Conservation (phyloP, 208 protist species). For the Trypanosoma mega region DNA sequence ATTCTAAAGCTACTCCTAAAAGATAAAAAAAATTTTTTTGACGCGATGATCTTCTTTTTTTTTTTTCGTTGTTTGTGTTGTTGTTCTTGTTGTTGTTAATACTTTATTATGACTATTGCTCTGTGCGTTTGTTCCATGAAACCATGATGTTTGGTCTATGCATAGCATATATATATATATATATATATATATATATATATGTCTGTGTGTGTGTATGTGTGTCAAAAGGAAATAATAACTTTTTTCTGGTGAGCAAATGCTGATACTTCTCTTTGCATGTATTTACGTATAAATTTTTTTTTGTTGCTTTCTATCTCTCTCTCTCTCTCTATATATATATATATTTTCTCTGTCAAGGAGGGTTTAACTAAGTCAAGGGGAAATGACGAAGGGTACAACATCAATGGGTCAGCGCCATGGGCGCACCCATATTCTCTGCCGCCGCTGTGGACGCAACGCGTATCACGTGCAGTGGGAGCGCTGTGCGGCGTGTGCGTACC, state of each 20-base stretch:
- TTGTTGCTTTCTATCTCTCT: slow-evolving; percentile 1
- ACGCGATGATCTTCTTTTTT: slow-evolving; percentile 11
- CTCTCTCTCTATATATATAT: slow-evolving; percentile 7
- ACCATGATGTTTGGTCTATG: background rate
- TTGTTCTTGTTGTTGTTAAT: slow-evolving; percentile 1
- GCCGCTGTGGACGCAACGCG: slow-evolving; percentile 95
- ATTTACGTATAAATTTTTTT: slow-evolving; percentile 14
- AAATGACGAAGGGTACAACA: slow-evolving; percentile 91
- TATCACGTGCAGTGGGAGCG: slow-evolving; percentile 98
- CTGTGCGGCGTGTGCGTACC: slow-evolving; percentile 98
- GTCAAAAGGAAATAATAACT: too few species aligned
- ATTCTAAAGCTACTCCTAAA: background rate
- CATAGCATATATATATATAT: slow-evolving; percentile 5
- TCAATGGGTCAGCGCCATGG: slow-evolving; percentile 89
- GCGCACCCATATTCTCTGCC: slow-evolving; percentile 97
- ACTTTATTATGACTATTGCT: background rate
- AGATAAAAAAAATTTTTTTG: slow-evolving; percentile 13
- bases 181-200: background rate
- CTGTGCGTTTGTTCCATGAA: slow-evolving; percentile 1
- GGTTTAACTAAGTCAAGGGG: slow-evolving; percentile 27
- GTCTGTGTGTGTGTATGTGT: slow-evolving; percentile 10
- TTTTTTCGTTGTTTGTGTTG: background rate
- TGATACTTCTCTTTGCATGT: background rate
- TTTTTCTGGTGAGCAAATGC: too few species aligned
- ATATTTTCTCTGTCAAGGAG: slow-evolving; percentile 19